These are phyloP conservation scores for Aspergillus cavernicola DNA, from an alignment of 495 filamentous ascomycete genomes.

Conservation along the genomic window DNA sequence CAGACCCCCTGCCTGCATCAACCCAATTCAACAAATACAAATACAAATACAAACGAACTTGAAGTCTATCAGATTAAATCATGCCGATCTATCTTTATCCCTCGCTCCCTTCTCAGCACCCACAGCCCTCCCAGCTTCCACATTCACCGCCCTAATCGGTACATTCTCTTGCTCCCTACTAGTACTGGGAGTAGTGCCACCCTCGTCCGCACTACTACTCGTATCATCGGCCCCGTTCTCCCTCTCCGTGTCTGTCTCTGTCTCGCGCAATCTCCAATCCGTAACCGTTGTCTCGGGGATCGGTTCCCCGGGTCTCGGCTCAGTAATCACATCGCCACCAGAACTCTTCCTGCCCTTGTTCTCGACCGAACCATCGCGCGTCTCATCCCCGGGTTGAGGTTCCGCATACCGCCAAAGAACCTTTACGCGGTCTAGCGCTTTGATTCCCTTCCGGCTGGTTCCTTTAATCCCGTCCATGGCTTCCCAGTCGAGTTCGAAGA, in stretches of 20 bases:
- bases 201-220: not conserved
- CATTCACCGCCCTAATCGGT: not conserved
- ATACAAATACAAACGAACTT: no score
- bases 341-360: not conserved
- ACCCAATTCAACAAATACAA: no score
- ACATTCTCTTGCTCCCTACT: constrained; percentile 16
- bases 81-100: not conserved
- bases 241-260: no score
- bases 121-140: not conserved
- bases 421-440: constrained; percentile 76
- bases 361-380: constrained; percentile 19
- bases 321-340: constrained; percentile 48
- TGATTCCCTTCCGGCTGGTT: constrained; percentile 70
- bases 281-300: constrained; percentile 65
- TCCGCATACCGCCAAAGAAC: constrained; percentile 71
- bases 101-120: not conserved
- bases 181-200: not conserved
- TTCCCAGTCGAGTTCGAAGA: constrained; percentile 65
- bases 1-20: no score
- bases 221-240: constrained; percentile 8
- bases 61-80: no score
- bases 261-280: constrained; percentile 59
- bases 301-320: constrained; percentile 58
- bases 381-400: not conserved
- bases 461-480: constrained; percentile 76